phyloP scores from a whole-genome alignment of 805 yeast species.

The Suhomyces canberraensis region DNA sequence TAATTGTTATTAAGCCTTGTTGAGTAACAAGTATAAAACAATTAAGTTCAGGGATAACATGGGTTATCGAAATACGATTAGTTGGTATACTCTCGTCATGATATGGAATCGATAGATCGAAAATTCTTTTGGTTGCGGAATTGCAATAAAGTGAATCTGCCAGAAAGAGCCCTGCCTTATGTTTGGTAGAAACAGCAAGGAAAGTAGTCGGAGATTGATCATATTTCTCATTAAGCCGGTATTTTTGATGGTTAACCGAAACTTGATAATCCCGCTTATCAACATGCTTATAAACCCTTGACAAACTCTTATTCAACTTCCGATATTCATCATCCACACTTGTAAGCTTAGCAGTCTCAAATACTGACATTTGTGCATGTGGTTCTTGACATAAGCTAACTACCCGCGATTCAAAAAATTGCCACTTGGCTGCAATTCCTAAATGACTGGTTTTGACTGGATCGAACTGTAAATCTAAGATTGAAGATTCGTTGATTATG shows the following conservation, averaged over 20 bases:
- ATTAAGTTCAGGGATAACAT: constrained; percentile 34
- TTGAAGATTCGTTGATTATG: constrained; percentile 39
- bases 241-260: constrained; percentile 14
- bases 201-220: constrained; percentile 6
- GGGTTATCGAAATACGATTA: constrained; percentile 35
- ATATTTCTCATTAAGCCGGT: constrained; percentile 7
- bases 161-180: constrained; percentile 43
- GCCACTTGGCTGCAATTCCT: constrained; percentile 33
- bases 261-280: background rate
- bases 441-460: constrained; percentile 19
- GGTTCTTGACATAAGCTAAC: constrained; percentile 2
- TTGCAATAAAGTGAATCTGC: constrained; percentile 46
- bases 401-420: constrained; percentile 24
- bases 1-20: constrained; percentile 34
- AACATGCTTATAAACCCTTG: background rate
- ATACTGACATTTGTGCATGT: background rate
- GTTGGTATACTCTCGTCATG: constrained; percentile 34
- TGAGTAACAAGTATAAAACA: constrained; percentile 35
- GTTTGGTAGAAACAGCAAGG: constrained; percentile 42
- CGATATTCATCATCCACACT: constrained; percentile 34
- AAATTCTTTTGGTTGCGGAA: constrained; percentile 43
- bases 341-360: constrained; percentile 18
- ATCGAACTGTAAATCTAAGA: constrained; percentile 39
- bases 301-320: constrained; percentile 25
- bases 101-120: constrained; percentile 33